phyloP scores from a whole-genome alignment of 1,139 yeast genomes.

The Hansenula sp. region DNA sequence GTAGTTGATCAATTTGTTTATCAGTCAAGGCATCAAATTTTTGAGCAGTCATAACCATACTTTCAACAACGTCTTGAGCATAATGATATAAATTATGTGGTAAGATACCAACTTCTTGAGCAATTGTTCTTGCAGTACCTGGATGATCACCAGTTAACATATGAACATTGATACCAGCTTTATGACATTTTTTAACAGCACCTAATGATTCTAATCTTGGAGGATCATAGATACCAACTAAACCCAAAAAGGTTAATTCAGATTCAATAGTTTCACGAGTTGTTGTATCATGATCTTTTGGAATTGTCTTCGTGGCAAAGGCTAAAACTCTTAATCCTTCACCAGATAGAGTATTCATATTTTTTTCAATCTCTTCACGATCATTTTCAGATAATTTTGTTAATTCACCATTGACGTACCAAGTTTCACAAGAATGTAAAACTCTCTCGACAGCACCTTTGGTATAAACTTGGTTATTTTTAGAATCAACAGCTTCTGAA shows the following conservation, averaged over 20 bases:
- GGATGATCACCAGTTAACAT: conserved; percentile 89
- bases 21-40: conserved; percentile 67
- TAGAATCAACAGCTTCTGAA: conserved; percentile 28
- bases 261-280: conserved; percentile 54
- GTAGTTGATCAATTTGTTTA: conserved; percentile 60
- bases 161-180: conserved; percentile 77
- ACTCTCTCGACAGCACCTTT: conserved; percentile 84
- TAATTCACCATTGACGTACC: conserved; percentile 42
- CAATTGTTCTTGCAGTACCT: conserved; percentile 78
- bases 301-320: conserved; percentile 44
- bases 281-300: conserved; percentile 26
- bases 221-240: conserved; percentile 81
- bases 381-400: conserved; percentile 39
- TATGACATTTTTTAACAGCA: conserved; percentile 66
- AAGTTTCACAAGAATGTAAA: conserved; percentile 50
- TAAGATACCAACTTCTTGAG: conserved; percentile 80
- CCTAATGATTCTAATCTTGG: conserved; percentile 71
- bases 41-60: conserved; percentile 74
- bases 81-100: conserved; percentile 68
- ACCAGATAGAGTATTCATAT: conserved; percentile 60
- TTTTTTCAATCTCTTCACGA: conserved; percentile 41
- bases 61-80: conserved; percentile 53
- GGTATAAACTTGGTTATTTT: conserved; percentile 42
- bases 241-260: conserved; percentile 57
- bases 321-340: conserved; percentile 77